Evolutionary conservation across 2,329 filamentous ascomycete species (phyloP).

Genomic region (Lizonia empirigonia): DNA sequence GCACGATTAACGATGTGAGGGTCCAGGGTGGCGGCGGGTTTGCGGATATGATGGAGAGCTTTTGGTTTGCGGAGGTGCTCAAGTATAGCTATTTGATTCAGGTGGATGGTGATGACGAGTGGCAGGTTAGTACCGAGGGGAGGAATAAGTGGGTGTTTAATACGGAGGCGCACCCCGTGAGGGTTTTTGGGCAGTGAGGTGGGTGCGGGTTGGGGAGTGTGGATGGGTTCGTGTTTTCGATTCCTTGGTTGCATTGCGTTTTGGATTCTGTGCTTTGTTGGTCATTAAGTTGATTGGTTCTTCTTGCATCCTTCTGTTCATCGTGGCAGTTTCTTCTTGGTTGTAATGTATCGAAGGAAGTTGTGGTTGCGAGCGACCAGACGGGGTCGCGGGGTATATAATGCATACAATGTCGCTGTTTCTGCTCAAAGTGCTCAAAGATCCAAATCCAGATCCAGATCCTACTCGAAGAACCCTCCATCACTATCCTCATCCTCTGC

Average conservation of each 20-base stretch:
- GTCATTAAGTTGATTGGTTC: neutral
- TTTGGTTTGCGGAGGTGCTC: constrained; percentile 84
- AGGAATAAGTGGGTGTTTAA: constrained; percentile 66
- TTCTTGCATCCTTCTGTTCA: neutral
- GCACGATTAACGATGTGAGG: constrained; percentile 70
- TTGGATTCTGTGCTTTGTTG: no score
- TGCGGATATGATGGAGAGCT: constrained; percentile 79
- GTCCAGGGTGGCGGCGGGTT: constrained; percentile 63
- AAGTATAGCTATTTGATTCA: constrained; percentile 81
- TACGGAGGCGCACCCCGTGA: constrained; percentile 68
- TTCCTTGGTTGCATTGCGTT: neutral
- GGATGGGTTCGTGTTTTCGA: no score
- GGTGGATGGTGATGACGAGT: constrained; percentile 63
- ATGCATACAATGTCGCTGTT: constrained; percentile 8
- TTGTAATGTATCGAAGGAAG: neutral
- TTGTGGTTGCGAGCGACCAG: neutral
- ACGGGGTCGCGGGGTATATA: constrained; percentile 24
- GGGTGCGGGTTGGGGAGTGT: no score
- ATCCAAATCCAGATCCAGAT: neutral
- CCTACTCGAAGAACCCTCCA: constrained; percentile 48
- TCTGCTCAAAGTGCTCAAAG: neutral
- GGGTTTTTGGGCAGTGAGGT: constrained; percentile 39
- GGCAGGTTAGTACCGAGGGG: constrained; percentile 59
- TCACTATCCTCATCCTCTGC: constrained; percentile 45
- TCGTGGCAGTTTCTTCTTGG: neutral